Evolutionary conservation across 2,329 filamentous ascomycete genomes (phyloP).

Genomic region (Fusarium circinatum): DNA sequence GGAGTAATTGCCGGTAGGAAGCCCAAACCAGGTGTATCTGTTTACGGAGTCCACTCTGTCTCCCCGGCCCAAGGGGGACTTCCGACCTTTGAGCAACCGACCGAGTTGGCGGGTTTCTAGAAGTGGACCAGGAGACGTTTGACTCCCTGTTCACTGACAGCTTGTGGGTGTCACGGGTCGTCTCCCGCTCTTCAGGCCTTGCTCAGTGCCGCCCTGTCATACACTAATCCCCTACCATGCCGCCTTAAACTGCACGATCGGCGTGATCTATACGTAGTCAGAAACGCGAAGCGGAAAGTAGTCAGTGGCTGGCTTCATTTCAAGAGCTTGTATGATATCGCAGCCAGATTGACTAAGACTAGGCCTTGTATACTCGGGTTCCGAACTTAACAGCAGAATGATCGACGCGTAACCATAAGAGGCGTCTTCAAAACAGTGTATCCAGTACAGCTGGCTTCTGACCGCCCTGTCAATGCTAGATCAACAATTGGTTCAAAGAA

Average conservation of each 20-base stretch:
- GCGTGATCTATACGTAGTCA: slow-evolving; percentile 3
- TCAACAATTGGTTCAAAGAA: slow-evolving; percentile 20
- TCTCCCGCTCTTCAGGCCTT: slow-evolving; percentile 13
- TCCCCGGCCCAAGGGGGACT: slow-evolving; percentile 41
- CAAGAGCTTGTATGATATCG: not conserved
- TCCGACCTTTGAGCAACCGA: slow-evolving; percentile 30
- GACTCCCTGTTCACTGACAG: slow-evolving; percentile 10
- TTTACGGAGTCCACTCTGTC: slow-evolving; percentile 21
- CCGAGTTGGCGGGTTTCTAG: slow-evolving; percentile 40
- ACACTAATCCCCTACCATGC: slow-evolving; percentile 7
- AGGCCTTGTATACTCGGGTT: not conserved
- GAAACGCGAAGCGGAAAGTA: slow-evolving; percentile 9
- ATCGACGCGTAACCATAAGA: not conserved
- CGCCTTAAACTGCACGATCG: slow-evolving; percentile 22
- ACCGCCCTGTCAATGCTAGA: slow-evolving; percentile 27
- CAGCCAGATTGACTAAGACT: not conserved
- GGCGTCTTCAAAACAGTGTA: slow-evolving; percentile 1
- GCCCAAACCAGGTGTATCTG: slow-evolving; percentile 14
- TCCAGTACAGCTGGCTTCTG: slow-evolving; percentile 17
- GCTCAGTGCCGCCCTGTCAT: slow-evolving; percentile 22
- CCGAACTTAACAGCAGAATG: not conserved
- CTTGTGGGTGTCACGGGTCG: slow-evolving; percentile 28
- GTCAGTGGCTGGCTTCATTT: slow-evolving; percentile 10
- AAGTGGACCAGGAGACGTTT: slow-evolving; percentile 25
- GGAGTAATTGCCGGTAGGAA: slow-evolving; percentile 9